Base-by-base conservation (phyloP, 2,329 filamentous ascomycete genomes). In the Ophiobolus disseminans region DNA sequence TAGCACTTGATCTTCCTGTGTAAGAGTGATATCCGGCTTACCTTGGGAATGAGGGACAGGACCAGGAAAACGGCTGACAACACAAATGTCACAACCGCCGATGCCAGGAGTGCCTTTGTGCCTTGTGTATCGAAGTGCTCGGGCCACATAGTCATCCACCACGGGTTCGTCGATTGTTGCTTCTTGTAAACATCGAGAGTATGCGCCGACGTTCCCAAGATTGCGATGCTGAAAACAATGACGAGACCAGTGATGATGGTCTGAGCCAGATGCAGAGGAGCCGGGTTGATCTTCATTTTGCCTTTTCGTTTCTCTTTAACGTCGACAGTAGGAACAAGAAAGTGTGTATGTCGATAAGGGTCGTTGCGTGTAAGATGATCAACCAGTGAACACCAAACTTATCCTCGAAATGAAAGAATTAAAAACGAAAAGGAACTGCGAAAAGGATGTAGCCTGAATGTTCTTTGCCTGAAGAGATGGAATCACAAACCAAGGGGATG, bases 81-180 rank as follows among this genome's bases (percentile, higher is more conserved):
- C 1, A 77, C 52, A 1, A 78, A 35, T 1, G 76, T 67, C 1
- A 72, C 65, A 0, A 67, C 66, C 1, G 68, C 64, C 2, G 74
- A 72, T 1, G 73, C 77, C 25, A 79, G 65, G 11, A 78, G 50
- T 0, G 68, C 68, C 25, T 75, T 73, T 3, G 78, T 74, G 13
- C 77, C 76, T 14, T 71, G 63, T 1, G 70, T 70, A 32, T 79
- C 72, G 55, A 80, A 80, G 58, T 80, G 78, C 8, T 73, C 69
- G 1, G 73, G 73, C 78, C 78, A 80, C 32, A 80, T 55, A 1
- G 76, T 76, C 3, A 79, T 64, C 70, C 77, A 78, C 76, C 77
- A 80, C 19, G 73, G 73, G 54, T 79, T 79, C 20, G 68, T 68
- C 6, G 61, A 57, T 31, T 73, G 72, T 53, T 79, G 68, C 23